Evolutionary conservation across 1,284 basidiomycete genomes (phyloP).

Genomic region (Cutaneotrichosporon mucoides): DNA sequence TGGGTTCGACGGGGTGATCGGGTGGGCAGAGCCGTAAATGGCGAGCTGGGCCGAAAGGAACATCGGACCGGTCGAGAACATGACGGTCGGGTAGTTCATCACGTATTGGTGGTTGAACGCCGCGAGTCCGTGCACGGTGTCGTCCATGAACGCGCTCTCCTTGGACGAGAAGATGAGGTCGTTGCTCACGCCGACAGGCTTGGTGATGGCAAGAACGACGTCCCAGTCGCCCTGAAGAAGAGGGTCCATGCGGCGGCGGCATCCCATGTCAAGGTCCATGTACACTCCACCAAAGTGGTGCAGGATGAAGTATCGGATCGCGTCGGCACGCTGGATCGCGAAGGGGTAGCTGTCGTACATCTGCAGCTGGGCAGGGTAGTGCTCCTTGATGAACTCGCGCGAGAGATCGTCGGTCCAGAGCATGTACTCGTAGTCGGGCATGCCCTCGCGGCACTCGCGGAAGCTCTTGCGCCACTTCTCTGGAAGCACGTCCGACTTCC

Average conservation of each 20-base stretch:
- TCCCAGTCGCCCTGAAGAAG: constrained; percentile 71
- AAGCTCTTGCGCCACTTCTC: constrained; percentile 75
- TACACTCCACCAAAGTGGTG: constrained; percentile 94
- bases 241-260: constrained; percentile 81
- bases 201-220: constrained; percentile 88
- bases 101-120: constrained; percentile 93
- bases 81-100: constrained; percentile 96
- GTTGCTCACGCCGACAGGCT: constrained; percentile 94
- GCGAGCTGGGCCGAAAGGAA: constrained; percentile 84
- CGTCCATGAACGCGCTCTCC: constrained; percentile 82
- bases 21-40: constrained; percentile 70
- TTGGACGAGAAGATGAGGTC: constrained; percentile 92
- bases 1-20: constrained; percentile 55
- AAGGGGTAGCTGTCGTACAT: constrained; percentile 92
- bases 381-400: constrained; percentile 77
- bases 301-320: constrained; percentile 95
- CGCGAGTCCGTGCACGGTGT: constrained; percentile 85
- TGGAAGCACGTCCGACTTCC: constrained; percentile 88
- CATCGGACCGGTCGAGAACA: constrained; percentile 98
- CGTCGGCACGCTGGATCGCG: constrained; percentile 93
- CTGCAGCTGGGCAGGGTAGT: constrained; percentile 89
- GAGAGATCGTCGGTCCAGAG: constrained; percentile 93
- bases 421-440: constrained; percentile 95
- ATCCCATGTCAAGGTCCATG: constrained; percentile 96
- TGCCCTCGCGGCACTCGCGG: constrained; percentile 75